Evolutionary conservation across 768 basidiomycete species (phyloP), one percentile per base, ranked within the genome.

Genomic region (Termitomyces sp.): DNA sequence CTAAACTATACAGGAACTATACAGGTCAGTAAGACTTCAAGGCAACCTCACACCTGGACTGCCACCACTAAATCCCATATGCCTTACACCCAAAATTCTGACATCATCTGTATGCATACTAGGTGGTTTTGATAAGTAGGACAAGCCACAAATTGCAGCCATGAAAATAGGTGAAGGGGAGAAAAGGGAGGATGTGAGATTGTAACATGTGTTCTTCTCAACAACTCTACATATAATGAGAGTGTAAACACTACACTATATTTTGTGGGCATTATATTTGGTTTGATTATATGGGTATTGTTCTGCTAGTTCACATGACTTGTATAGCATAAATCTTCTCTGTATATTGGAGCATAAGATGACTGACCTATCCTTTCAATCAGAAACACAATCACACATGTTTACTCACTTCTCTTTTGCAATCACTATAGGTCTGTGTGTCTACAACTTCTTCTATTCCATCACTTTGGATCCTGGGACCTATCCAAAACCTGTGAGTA

Each of bases 401-500:
- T 78, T 92, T 58, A 71, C 84, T 2, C 90, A 96, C 66, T 73
- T 94, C n/a, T 69, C 77, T 42, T 97, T 94, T 64, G 85, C 85
- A 1, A 68, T 94, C 12, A 68, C 75, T 11, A 81, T 86, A 53
- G 80, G 85, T 2, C 69, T 91, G 0, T 97, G 94, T 64, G 74
- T 77, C 10, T 94, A 91, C 75, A 94, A 91, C 73, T 95, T 98
- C 72, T 94, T 92, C 83, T 86, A 89, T 53, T 80, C 94, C 7
- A 81, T 95, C 53, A 91, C 83, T 0, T 76, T 96, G 50, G 96
- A 98, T 68, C 88, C 97, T 12, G 97, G 97, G 8, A 83, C 82
- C 47, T 92, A 92, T 57, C 91, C 92, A 0, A 83, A 83, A 49
- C 89, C 92, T 1, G 71, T 81, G 3, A 90, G 82, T 59, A 94